phyloP scores from a whole-genome alignment of 306 rosid species.

The Amphicarpaea edgeworthii region DNA sequence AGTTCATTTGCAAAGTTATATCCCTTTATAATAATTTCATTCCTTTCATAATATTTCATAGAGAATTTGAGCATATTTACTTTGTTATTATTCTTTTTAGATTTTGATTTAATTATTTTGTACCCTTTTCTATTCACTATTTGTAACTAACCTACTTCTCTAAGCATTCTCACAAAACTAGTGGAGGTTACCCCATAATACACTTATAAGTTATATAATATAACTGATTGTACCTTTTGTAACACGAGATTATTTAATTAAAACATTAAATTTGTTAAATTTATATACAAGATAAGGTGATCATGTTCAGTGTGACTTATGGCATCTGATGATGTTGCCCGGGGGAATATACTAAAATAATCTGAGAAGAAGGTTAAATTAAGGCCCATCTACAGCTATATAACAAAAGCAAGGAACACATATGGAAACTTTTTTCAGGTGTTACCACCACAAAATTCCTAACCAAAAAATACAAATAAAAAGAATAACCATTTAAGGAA shows the following conservation, averaged over 20 bases:
- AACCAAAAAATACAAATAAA: no score
- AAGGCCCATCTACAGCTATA: no score
- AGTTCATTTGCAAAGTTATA: neutral
- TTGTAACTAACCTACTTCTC: neutral
- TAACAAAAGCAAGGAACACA: no score
- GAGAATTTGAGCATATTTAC: neutral
- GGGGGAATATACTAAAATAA: no score
- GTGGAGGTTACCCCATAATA: neutral
- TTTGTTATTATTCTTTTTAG: neutral
- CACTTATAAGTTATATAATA: neutral
- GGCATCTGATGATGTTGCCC: no score
- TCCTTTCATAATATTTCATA: neutral
- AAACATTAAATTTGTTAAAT: neutral
- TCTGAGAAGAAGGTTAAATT: no score
- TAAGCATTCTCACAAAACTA: neutral
- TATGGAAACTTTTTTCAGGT: no score
- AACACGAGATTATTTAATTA: neutral
- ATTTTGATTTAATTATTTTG: neutral
- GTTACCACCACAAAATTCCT: no score
- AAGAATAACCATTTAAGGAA: no score
- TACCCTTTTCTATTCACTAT: neutral
- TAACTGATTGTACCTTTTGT: neutral
- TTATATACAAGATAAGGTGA: no score
- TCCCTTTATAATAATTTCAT: neutral
- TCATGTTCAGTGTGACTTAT: no score